Conservation (phyloP, 768 basidiomycete species). For the Pleurotus ostreatus region DNA sequence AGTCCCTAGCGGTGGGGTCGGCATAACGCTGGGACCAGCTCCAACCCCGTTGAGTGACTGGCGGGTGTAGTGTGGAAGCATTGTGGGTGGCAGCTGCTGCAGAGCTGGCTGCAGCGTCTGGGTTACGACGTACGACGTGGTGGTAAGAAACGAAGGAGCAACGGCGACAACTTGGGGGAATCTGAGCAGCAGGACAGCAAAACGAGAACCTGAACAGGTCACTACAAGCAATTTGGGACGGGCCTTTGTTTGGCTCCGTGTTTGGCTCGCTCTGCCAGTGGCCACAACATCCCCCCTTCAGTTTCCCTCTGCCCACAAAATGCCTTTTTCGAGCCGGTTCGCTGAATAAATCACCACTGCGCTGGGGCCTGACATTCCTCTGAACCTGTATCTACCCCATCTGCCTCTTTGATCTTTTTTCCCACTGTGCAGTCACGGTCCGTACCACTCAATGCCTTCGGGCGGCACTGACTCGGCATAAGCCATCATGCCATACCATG, state of each 20-base stretch:
- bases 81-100: slow-evolving; percentile 56
- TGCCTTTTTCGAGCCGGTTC: slow-evolving; percentile 6
- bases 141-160: slow-evolving; percentile 33
- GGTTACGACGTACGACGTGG: slow-evolving; percentile 46
- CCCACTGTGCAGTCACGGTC: background rate
- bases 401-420: background rate
- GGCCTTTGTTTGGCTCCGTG: slow-evolving; percentile 30
- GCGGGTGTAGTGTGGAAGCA: slow-evolving; percentile 65
- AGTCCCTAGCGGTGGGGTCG: slow-evolving; percentile 66
- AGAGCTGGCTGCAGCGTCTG: slow-evolving; percentile 72
- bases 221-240: slow-evolving; percentile 24
- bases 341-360: background rate
- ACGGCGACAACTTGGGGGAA: slow-evolving; percentile 25
- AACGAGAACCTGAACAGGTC: slow-evolving; percentile 36
- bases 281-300: background rate
- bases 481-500: background rate
- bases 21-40: slow-evolving; percentile 58
- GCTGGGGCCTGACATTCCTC: background rate
- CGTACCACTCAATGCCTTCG: background rate
- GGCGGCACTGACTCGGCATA: slow-evolving; percentile 2
- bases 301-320: slow-evolving; percentile 6
- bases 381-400: background rate
- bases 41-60: slow-evolving; percentile 44
- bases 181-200: slow-evolving; percentile 29
- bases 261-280: slow-evolving; percentile 20